These are phyloP conservation scores for Saccharomycopsis schoenii DNA, from an alignment of 805 yeast genomes.

Conservation along the genomic window DNA sequence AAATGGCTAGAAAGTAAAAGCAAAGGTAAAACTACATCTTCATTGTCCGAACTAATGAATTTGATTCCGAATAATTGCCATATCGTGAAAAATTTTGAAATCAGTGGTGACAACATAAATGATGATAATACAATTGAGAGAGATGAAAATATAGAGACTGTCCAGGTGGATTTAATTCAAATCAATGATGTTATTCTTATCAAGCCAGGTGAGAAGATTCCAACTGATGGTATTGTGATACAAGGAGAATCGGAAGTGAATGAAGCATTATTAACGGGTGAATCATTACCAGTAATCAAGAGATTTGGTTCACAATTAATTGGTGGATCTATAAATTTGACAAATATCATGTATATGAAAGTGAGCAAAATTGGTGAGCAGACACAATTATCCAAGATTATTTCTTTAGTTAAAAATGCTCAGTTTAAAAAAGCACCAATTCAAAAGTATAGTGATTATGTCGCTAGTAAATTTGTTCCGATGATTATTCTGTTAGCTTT, in stretches of 20 bases:
- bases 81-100: slow-evolving; percentile 39
- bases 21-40: slow-evolving; percentile 86
- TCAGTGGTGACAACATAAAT: neutral
- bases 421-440: slow-evolving; percentile 86
- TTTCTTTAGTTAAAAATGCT: slow-evolving; percentile 77
- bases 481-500: slow-evolving; percentile 51
- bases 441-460: slow-evolving; percentile 75
- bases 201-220: slow-evolving; percentile 78
- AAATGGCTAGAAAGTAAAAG: slow-evolving; percentile 88
- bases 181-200: slow-evolving; percentile 66
- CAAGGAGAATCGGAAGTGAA: slow-evolving; percentile 77
- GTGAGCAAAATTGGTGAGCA: slow-evolving; percentile 70
- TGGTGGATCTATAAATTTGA: slow-evolving; percentile 88
- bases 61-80: slow-evolving; percentile 71
- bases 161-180: slow-evolving; percentile 74
- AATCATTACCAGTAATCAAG: slow-evolving; percentile 68
- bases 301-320: slow-evolving; percentile 50
- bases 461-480: slow-evolving; percentile 84
- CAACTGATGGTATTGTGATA: slow-evolving; percentile 81
- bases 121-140: neutral
- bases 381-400: slow-evolving; percentile 82
- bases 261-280: slow-evolving; percentile 90
- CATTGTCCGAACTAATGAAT: slow-evolving; percentile 70
- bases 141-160: slow-evolving; percentile 23
- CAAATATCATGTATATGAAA: slow-evolving; percentile 56